Conservation (phyloP, 1,284 basidiomycete species). For the Xerocomus amazonicus region DNA sequence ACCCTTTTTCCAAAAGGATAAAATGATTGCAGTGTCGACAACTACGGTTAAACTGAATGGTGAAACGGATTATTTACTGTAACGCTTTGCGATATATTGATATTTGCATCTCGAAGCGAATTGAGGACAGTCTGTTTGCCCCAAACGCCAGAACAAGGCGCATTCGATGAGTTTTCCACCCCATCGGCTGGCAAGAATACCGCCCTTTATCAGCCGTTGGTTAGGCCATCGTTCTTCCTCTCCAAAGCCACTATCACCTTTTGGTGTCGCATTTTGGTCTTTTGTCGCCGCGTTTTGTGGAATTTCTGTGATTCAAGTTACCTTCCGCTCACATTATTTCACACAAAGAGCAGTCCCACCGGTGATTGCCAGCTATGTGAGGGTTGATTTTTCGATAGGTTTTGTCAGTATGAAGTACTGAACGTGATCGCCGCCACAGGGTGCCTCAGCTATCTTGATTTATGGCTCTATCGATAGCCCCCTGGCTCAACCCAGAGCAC, state of each 20-base stretch:
- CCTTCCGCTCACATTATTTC: constrained; percentile 52
- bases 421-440: constrained; percentile 52
- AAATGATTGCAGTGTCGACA: too few species aligned
- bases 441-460: constrained; percentile 57
- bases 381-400: constrained; percentile 1
- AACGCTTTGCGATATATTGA: too few species aligned
- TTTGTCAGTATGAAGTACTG: constrained; percentile 25
- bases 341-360: constrained; percentile 44
- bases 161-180: constrained; percentile 1
- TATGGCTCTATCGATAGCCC: constrained; percentile 59
- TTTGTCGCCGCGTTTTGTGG: constrained; percentile 55
- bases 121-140: too few species aligned
- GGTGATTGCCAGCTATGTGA: constrained; percentile 24
- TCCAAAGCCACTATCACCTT: constrained; percentile 5
- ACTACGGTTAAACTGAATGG: too few species aligned
- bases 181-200: constrained; percentile 1
- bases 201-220: constrained; percentile 12
- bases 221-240: constrained; percentile 11
- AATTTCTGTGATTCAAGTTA: constrained; percentile 52
- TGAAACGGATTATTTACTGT: too few species aligned
- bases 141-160: background rate
- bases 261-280: constrained; percentile 29
- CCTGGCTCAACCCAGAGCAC: constrained; percentile 57
- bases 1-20: too few species aligned
- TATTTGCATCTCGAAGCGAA: too few species aligned